Conservation (phyloP, 495 filamentous ascomycete genomes). For the Penicillium nucicola region DNA sequence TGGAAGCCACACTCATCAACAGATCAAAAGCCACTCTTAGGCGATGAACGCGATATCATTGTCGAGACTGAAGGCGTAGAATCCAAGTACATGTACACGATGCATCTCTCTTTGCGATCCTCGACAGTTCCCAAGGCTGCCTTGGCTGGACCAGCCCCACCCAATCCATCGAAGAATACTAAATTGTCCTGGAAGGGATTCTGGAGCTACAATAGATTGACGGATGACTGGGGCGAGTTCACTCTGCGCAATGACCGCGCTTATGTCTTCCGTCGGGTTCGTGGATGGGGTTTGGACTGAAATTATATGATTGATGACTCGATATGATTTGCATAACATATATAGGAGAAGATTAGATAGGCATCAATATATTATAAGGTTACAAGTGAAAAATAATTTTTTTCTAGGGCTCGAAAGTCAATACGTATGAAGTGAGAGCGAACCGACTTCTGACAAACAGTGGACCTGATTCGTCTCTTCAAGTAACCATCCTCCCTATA, state of each 20-base stretch:
- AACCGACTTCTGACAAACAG: too few relatives aligned
- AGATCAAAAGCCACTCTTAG: constrained; percentile 7
- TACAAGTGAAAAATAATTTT: too few relatives aligned
- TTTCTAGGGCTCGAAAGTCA: too few relatives aligned
- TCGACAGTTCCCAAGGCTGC: constrained; percentile 49
- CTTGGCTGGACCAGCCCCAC: constrained; percentile 17
- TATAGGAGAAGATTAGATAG: not conserved
- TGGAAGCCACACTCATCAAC: constrained; percentile 4
- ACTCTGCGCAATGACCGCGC: constrained; percentile 76
- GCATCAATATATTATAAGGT: too few relatives aligned
- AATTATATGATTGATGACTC: constrained; percentile 7
- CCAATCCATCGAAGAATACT: constrained; percentile 60
- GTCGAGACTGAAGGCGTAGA: constrained; percentile 83
- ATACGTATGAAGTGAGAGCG: too few relatives aligned
- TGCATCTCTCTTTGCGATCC: constrained; percentile 66
- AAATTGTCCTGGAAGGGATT: constrained; percentile 87
- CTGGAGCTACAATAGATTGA: constrained; percentile 86
- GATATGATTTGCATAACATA: not conserved
- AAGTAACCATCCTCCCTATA: too few relatives aligned
- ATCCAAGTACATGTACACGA: constrained; percentile 74
- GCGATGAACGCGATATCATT: constrained; percentile 48
- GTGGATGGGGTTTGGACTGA: constrained; percentile 41
- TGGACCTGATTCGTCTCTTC: too few relatives aligned
- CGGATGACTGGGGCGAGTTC: constrained; percentile 90
- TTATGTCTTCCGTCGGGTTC: constrained; percentile 84